Conservation (phyloP, 2,329 filamentous ascomycete genomes). For the Kalmusia sp. region DNA sequence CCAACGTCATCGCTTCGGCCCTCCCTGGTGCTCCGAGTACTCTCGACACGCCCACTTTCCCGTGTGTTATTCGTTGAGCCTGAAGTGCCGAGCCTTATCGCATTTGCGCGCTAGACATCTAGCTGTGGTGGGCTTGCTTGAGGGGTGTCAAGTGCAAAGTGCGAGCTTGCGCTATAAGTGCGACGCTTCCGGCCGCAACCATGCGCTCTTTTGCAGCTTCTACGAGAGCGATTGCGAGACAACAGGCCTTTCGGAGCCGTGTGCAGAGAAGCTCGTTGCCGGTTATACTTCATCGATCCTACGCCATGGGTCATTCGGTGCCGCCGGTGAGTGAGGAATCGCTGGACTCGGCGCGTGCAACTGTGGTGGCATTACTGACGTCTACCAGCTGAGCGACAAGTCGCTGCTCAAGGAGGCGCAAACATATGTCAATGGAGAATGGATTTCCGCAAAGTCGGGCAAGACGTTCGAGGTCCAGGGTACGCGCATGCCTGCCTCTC, state of each 20-base stretch:
- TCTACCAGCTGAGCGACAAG: slow-evolving; percentile 55
- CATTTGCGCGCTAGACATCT: background rate
- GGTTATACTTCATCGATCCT: slow-evolving; percentile 45
- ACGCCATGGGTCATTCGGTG: slow-evolving; percentile 54
- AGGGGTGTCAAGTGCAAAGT: background rate
- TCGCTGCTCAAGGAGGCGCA: slow-evolving; percentile 79
- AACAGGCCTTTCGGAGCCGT: slow-evolving; percentile 36
- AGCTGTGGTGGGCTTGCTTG: background rate
- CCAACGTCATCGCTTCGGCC: slow-evolving; percentile 5
- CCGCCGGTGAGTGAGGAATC: slow-evolving; percentile 44
- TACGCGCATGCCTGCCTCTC: slow-evolving; percentile 28
- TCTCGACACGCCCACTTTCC: slow-evolving; percentile 2
- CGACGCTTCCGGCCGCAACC: slow-evolving; percentile 6
- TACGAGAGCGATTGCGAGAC: slow-evolving; percentile 39
- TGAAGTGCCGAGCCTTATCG: slow-evolving; percentile 1
- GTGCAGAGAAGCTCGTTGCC: slow-evolving; percentile 43
- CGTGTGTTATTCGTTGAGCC: background rate
- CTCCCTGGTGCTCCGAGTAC: background rate
- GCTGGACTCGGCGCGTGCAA: background rate
- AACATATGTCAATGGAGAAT: slow-evolving; percentile 90
- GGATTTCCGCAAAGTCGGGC: slow-evolving; percentile 83
- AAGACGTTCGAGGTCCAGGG: slow-evolving; percentile 85
- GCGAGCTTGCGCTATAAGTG: background rate
- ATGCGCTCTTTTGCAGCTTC: slow-evolving; percentile 45
- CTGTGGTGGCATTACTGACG: slow-evolving; percentile 17